These are phyloP conservation scores for Diatrype stigma DNA, from an alignment of 2,329 filamentous ascomycete genomes.

Conservation along the genomic window DNA sequence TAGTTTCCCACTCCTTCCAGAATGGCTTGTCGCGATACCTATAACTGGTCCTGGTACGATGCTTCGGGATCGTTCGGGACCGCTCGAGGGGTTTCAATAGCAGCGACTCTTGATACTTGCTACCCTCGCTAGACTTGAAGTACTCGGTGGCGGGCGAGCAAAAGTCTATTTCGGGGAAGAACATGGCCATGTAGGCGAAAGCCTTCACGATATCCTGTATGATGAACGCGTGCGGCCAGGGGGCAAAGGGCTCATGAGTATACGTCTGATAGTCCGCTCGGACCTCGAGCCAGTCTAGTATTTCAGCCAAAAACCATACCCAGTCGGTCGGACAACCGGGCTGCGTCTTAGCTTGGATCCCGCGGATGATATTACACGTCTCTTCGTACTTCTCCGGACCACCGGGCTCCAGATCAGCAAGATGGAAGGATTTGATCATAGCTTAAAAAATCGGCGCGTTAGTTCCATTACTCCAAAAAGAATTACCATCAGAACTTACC, in stretches of 20 bases:
- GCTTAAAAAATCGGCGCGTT: constrained; percentile 10
- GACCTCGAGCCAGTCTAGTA: constrained; percentile 24
- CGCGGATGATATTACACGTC: constrained; percentile 30
- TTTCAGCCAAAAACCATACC: constrained; percentile 24
- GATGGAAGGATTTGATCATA: constrained; percentile 42
- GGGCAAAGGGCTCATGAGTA: constrained; percentile 9
- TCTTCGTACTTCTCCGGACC: constrained; percentile 34
- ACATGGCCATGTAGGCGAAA: constrained; percentile 32
- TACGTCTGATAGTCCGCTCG: constrained; percentile 19
- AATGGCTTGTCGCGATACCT: constrained; percentile 31
- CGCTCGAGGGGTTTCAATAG: constrained; percentile 37
- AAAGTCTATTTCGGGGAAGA: constrained; percentile 30
- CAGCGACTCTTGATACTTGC: constrained; percentile 29
- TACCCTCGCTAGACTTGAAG: constrained; percentile 29
- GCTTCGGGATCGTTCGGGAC: constrained; percentile 32
- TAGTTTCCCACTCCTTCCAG: constrained; percentile 32
- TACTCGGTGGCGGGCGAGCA: constrained; percentile 23
- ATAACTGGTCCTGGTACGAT: constrained; percentile 33
- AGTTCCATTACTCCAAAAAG: not conserved
- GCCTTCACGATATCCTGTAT: constrained; percentile 34
- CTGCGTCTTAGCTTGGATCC: constrained; percentile 20
- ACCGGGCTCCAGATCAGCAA: constrained; percentile 37
- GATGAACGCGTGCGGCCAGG: constrained; percentile 32
- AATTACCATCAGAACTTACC: constrained; percentile 5
- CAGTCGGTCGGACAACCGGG: constrained; percentile 10